These are phyloP conservation scores for Trametes versicolor DNA, from an alignment of 1,284 basidiomycete genomes.

Conservation along the genomic window DNA sequence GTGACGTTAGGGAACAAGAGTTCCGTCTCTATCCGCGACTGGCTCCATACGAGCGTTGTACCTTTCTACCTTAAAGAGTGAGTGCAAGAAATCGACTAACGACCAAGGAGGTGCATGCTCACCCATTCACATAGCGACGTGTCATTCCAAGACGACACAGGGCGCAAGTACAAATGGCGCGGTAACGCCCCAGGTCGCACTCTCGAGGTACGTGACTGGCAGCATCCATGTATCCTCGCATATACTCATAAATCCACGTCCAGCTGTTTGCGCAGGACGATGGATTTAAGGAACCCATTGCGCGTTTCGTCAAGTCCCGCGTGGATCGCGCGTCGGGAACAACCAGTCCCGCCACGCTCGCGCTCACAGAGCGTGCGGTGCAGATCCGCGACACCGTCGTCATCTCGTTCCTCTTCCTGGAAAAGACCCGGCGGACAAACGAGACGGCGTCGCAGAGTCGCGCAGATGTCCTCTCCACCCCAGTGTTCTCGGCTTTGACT, in stretches of 20 bases:
- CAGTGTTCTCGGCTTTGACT: constrained; percentile 16
- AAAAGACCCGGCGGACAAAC: constrained; percentile 39
- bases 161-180: constrained; percentile 53
- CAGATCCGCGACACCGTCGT: constrained; percentile 50
- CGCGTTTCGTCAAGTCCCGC: constrained; percentile 47
- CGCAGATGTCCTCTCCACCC: constrained; percentile 26
- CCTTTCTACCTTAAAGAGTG: constrained; percentile 52
- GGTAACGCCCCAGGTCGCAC: constrained; percentile 47
- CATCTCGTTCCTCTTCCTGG: constrained; percentile 53
- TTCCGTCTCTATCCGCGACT: constrained; percentile 43
- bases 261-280: constrained; percentile 50
- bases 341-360: constrained; percentile 42
- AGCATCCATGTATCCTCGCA: background rate
- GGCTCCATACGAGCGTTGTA: constrained; percentile 55
- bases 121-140: constrained; percentile 44
- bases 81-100: constrained; percentile 28
- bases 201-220: constrained; percentile 45
- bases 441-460: constrained; percentile 32
- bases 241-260: background rate
- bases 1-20: constrained; percentile 32
- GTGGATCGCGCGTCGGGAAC: constrained; percentile 37
- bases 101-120: too few species aligned
- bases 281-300: constrained; percentile 45
- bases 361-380: constrained; percentile 46
- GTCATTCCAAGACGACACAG: constrained; percentile 48